phyloP scores from a whole-genome alignment of 192 early-diverging fungal species.

The Chytriomyces confervae region DNA sequence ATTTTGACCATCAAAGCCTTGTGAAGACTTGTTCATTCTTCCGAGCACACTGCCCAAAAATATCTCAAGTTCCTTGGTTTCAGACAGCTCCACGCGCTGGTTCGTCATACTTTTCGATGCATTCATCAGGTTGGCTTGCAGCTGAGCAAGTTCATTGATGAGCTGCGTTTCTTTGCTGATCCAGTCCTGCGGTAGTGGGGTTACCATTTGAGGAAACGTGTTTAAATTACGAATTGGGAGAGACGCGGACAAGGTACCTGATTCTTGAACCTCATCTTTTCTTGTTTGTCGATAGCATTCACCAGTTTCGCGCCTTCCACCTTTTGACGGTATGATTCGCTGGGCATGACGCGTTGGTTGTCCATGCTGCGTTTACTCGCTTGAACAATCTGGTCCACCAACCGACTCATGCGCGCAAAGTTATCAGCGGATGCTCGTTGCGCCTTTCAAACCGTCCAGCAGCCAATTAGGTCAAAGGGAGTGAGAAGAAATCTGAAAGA shows the following conservation, averaged over 20 bases:
- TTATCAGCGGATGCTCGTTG: conserved; percentile 16
- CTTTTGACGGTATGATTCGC: conserved; percentile 24
- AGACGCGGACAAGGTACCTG: conserved; percentile 13
- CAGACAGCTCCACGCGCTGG: conserved; percentile 23
- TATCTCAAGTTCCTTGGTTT: conserved; percentile 23
- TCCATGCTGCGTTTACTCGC: conserved; percentile 43
- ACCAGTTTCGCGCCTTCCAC: conserved; percentile 43
- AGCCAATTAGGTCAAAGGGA: not conserved
- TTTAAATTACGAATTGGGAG: not conserved
- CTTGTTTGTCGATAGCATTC: conserved; percentile 38
- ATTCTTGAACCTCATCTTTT: conserved; percentile 40
- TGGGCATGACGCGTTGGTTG: conserved; percentile 41
- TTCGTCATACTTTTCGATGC: conserved; percentile 17
- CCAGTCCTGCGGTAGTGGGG: conserved; percentile 28
- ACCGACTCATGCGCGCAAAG: conserved; percentile 16
- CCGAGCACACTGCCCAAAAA: conserved; percentile 22
- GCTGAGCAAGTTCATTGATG: conserved; percentile 33
- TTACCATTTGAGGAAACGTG: not conserved
- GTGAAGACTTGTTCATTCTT: conserved; percentile 4
- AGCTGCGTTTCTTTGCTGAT: conserved; percentile 38
- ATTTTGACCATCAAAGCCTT: conserved; percentile 20
- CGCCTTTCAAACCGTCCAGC: not conserved
- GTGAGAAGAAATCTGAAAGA: not conserved
- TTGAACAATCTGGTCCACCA: conserved; percentile 47
- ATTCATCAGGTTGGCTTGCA: conserved; percentile 27